Conservation (phyloP, 2,329 filamentous ascomycete genomes). For the Colletotrichum camelliae region DNA sequence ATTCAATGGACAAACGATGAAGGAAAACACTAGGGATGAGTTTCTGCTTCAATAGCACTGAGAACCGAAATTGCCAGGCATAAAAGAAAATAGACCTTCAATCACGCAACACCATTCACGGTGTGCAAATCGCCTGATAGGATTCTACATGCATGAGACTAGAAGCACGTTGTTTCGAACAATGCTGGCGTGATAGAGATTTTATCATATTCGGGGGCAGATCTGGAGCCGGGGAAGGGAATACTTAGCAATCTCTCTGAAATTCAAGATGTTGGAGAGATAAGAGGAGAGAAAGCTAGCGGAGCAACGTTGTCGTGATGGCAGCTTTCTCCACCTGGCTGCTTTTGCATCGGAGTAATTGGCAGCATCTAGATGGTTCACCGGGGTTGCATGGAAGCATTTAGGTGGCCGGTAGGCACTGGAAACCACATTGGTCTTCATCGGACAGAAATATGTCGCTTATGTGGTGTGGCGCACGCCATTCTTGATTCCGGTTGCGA, state of each 20-base stretch:
- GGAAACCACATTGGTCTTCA: neutral
- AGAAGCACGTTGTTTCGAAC: neutral
- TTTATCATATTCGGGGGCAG: neutral
- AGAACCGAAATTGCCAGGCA: accelerated
- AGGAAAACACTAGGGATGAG: neutral
- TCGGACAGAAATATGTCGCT: neutral
- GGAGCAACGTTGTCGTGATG: neutral
- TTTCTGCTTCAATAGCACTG: neutral
- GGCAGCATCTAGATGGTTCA: neutral
- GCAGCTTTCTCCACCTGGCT: neutral
- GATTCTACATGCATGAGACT: neutral
- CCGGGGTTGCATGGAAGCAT: neutral
- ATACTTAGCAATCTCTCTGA: neutral
- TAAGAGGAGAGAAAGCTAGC: neutral
- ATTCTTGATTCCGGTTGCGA: neutral
- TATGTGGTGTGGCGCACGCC: neutral
- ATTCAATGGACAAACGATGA: neutral
- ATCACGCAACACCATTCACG: neutral
- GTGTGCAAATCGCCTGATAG: neutral
- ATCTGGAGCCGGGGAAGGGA: neutral
- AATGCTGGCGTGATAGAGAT: neutral
- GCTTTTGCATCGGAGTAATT: neutral
- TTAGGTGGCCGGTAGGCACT: neutral
- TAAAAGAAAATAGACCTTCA: neutral
- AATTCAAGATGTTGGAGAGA: neutral